Base-by-base conservation (phyloP, 1,139 yeast genomes). In the Sugiyamaella paludigena region DNA sequence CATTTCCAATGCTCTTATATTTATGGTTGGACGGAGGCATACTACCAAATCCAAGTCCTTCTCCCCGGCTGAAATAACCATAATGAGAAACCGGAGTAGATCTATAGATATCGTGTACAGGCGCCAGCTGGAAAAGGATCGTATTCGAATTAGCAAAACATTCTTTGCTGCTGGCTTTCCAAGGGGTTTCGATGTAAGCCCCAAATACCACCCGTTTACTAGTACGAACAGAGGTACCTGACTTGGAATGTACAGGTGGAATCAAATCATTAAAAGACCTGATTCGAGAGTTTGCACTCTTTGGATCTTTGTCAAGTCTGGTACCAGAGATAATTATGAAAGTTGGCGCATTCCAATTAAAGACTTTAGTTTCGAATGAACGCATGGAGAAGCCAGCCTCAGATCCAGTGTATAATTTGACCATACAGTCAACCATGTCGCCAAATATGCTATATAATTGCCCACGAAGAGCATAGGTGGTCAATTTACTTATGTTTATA, bases 311-410 rank as follows among this genome's bases (percentile, higher is more conserved):
- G 7, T 40, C 40, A 4, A 47, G 26, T 4, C 51, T 28, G 26
- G 42, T 46, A 9, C 97, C 98, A 4, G 81, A 77, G 0, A 91
- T 74, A 0, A 91, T 55, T 10, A 91, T 57, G 2, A 88, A 63
- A 0, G 96, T 81, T 0, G 96, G 96, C 0, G 96, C 95, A 57
- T 79, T 81, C 96, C 97, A 91, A 62, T 88, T 87, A 70, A 87
- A 83, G 0, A 84, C 87, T 57, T 84, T 87, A 54, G 84, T 78
- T 66, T 91, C 96, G 51, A 91, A 76, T 0, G 96, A 84, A 38
- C 95, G 71, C 75, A 91, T 85, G 0, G 96, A 87, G 62, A 86
- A 91, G 1, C 98, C 98, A 19, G 82, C 75, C 43, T 78, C 80
- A 5, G 89, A 73, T 0, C 95, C 97, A 11, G 79, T 73, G 60